These are phyloP conservation scores for Macaranga tanarius DNA, from an alignment of 441 rosid species.

Conservation along the genomic window DNA sequence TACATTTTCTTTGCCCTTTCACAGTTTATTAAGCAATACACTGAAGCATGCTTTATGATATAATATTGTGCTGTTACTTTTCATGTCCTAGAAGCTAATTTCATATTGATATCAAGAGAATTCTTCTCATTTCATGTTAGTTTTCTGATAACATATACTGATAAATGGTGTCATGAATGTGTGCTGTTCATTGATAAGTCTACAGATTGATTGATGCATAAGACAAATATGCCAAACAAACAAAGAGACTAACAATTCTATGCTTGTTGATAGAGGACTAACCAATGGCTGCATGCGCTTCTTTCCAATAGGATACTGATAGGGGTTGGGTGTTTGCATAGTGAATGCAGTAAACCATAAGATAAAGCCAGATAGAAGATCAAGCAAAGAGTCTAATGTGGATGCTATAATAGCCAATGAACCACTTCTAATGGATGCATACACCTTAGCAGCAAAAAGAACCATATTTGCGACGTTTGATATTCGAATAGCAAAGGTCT, in stretches of 20 bases:
- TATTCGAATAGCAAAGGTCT: slow-evolving; percentile 80
- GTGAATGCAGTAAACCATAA: slow-evolving; percentile 97
- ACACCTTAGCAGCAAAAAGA: slow-evolving; percentile 88
- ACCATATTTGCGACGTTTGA: slow-evolving; percentile 87
- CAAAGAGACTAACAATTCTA: not conserved
- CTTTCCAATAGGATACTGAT: slow-evolving; percentile 94
- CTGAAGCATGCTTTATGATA: not conserved
- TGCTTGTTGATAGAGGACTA: slow-evolving; percentile 29
- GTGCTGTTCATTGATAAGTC: not conserved
- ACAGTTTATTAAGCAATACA: not conserved
- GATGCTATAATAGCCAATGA: slow-evolving; percentile 93
- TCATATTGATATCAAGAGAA: not conserved
- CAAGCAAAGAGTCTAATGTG: slow-evolving; percentile 93
- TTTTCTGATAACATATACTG: not conserved
- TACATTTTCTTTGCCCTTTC: not conserved
- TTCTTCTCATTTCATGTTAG: not conserved
- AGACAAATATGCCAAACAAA: not conserved
- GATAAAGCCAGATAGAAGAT: slow-evolving; percentile 94
- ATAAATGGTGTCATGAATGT: not conserved
- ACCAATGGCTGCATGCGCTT: slow-evolving; percentile 98
- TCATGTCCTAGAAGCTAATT: not conserved
- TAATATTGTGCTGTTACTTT: not conserved
- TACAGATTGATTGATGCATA: not conserved
- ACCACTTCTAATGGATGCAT: slow-evolving; percentile 82
- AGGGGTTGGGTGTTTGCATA: slow-evolving; percentile 89